A percentile compares a stretch with the other conserved stretches of the same genome.
Evolutionary conservation across 192 early-diverging fungal species (phyloP).

Genomic region (Phycomyces nitens): DNA sequence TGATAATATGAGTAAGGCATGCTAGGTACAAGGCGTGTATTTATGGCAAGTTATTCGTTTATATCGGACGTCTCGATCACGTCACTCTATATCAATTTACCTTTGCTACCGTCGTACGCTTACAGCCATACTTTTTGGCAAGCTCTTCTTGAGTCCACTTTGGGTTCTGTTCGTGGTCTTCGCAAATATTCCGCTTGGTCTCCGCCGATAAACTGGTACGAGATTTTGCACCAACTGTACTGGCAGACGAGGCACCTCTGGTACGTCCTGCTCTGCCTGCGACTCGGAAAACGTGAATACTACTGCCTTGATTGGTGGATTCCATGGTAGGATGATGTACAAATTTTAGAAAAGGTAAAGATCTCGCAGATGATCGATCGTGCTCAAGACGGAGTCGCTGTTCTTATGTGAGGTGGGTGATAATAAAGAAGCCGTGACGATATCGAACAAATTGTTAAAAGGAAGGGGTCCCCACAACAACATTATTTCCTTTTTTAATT

Average conservation of each 20-base stretch:
- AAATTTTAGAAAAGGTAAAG: not conserved
- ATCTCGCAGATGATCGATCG: not conserved
- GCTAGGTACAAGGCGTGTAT: not conserved
- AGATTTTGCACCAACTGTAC: not conserved
- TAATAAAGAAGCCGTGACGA: not conserved
- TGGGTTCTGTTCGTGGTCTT: slow-evolving; percentile 18
- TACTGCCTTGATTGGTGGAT: not conserved
- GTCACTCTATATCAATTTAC: slow-evolving; percentile 1
- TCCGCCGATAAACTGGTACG: slow-evolving; percentile 17
- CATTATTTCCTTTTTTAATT: not conserved
- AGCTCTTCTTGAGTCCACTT: slow-evolving; percentile 15
- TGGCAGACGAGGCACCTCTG: not conserved
- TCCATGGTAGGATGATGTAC: not conserved
- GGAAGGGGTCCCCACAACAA: not conserved
- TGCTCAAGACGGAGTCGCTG: not conserved
- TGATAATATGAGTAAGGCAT: not conserved
- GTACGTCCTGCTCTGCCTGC: not conserved
- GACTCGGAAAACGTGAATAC: slow-evolving; percentile 21
- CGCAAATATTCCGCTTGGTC: slow-evolving; percentile 16
- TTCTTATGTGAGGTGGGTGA: not conserved
- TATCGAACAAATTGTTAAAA: not conserved
- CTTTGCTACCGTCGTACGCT: slow-evolving; percentile 20
- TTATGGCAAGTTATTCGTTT: not conserved
- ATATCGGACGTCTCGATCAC: not conserved
- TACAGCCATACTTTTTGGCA: slow-evolving; percentile 19